Evolutionary conservation across 2,329 filamentous ascomycete genomes (phyloP).

Genomic region (Nothophoma quercina): DNA sequence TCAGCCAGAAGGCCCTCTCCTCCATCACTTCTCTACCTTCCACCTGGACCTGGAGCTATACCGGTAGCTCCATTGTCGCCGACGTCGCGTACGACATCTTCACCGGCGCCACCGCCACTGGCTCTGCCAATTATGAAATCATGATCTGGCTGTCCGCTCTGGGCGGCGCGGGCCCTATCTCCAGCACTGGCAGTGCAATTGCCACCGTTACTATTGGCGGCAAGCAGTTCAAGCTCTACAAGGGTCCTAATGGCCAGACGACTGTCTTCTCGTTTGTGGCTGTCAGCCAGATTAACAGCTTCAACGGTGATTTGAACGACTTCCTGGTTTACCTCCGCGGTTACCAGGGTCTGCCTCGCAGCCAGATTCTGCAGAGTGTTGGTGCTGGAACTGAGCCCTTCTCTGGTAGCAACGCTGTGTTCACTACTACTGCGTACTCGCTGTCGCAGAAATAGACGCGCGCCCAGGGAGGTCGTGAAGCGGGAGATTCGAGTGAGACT

Average conservation of each 20-base stretch:
- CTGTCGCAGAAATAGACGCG: conserved; percentile 32
- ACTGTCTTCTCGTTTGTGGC: conserved; percentile 69
- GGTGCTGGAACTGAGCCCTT: conserved; percentile 67
- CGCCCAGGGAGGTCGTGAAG: background rate
- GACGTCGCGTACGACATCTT: conserved; percentile 71
- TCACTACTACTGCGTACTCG: conserved; percentile 53
- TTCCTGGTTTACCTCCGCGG: conserved; percentile 65
- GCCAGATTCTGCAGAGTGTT: conserved; percentile 62
- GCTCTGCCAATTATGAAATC: conserved; percentile 64
- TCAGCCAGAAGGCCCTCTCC: conserved; percentile 42
- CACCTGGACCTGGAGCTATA: conserved; percentile 60
- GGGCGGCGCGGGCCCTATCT: conserved; percentile 66
- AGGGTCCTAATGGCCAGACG: conserved; percentile 66
- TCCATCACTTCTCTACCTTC: conserved; percentile 54
- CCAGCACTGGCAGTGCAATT: conserved; percentile 61
- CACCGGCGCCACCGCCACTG: conserved; percentile 58
- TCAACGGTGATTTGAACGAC: conserved; percentile 63
- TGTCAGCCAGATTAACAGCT: conserved; percentile 56
- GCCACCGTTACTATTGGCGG: conserved; percentile 64
- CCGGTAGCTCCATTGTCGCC: conserved; percentile 58
- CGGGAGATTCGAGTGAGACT: no score
- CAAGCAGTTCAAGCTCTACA: conserved; percentile 65
- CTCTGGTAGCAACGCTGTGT: conserved; percentile 56
- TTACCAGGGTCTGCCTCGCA: conserved; percentile 57
- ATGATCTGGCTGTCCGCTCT: conserved; percentile 71